phyloP scores from a whole-genome alignment of 805 yeast genomes.

The Ogataea methanolica region DNA sequence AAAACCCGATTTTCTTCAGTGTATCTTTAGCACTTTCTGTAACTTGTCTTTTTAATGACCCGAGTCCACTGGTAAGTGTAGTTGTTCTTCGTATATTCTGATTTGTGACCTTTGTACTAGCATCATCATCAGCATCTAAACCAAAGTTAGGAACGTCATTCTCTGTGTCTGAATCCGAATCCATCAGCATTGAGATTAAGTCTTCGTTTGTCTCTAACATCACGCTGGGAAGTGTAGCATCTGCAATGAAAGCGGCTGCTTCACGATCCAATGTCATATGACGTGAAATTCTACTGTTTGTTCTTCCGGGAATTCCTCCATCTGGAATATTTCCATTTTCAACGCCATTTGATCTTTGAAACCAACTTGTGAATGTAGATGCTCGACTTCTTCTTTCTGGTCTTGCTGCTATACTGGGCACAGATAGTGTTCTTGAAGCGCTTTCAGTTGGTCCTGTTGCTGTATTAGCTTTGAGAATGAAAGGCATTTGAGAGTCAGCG shows the following conservation, averaged over 20 bases:
- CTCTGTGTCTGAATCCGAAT: slow-evolving; percentile 10
- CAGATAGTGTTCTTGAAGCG: neutral
- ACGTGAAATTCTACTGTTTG: slow-evolving; percentile 7
- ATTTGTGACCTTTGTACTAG: neutral
- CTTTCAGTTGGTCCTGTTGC: neutral
- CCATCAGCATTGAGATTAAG: slow-evolving; percentile 11
- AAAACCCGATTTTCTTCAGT: slow-evolving; percentile 21
- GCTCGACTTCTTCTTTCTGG: neutral
- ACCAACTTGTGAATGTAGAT: slow-evolving; percentile 10
- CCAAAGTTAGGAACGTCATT: neutral
- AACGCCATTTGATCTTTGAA: slow-evolving; percentile 7
- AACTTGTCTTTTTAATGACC: slow-evolving; percentile 12
- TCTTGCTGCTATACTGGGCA: neutral
- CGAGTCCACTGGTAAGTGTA: slow-evolving; percentile 6
- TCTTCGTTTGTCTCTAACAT: slow-evolving; percentile 11
- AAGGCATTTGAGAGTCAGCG: no score
- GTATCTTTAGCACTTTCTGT: slow-evolving; percentile 15
- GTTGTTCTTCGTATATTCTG: neutral
- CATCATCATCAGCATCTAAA: neutral
- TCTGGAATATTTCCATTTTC: neutral
- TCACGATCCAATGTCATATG: neutral
- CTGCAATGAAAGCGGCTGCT: slow-evolving; percentile 7
- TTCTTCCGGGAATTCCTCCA: neutral
- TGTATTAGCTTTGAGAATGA: neutral
- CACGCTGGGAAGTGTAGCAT: slow-evolving; percentile 11